phyloP scores from a whole-genome alignment of 2,329 filamentous ascomycete genomes.

The Cordyceps cicadae region DNA sequence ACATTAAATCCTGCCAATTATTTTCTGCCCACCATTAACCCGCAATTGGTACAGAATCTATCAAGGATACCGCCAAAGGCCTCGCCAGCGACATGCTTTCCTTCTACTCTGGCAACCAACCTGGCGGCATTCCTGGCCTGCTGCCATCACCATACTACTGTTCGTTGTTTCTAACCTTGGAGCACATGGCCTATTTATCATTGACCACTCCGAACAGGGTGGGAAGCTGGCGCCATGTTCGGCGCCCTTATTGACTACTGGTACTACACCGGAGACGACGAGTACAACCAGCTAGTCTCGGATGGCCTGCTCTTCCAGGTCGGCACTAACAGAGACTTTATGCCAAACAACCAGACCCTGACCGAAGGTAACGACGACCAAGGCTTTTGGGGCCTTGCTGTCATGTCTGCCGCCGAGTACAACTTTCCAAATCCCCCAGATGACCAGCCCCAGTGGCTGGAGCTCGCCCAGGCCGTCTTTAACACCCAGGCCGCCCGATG shows the following conservation, averaged over 20 bases:
- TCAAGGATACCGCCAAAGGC: conserved; percentile 39
- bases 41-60: conserved; percentile 32
- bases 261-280: conserved; percentile 57
- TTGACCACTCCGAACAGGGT: conserved; percentile 35
- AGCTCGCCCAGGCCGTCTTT: conserved; percentile 71
- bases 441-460: conserved; percentile 59
- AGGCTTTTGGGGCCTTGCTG: conserved; percentile 79
- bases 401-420: conserved; percentile 69
- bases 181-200: conserved; percentile 10
- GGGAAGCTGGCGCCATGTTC: conserved; percentile 67
- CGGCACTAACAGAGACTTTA: conserved; percentile 51
- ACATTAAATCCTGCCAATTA: too few relatives aligned
- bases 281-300: conserved; percentile 52
- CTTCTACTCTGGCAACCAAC: conserved; percentile 38
- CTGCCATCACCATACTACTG: conserved; percentile 48
- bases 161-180: conserved; percentile 34
- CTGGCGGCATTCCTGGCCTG: conserved; percentile 42
- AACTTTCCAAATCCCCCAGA: conserved; percentile 61
- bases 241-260: conserved; percentile 65
- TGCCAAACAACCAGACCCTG: conserved; percentile 57
- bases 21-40: neutral
- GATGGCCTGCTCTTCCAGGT: conserved; percentile 55
- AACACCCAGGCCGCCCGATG: conserved; percentile 68
- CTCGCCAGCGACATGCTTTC: conserved; percentile 43
- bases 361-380: conserved; percentile 66